Percentiles rank a stretch among this genome's conserved stretches.
These are phyloP conservation scores for Trichoderma sp. DNA, from an alignment of 2,329 filamentous ascomycete genomes.

Conservation along the genomic window DNA sequence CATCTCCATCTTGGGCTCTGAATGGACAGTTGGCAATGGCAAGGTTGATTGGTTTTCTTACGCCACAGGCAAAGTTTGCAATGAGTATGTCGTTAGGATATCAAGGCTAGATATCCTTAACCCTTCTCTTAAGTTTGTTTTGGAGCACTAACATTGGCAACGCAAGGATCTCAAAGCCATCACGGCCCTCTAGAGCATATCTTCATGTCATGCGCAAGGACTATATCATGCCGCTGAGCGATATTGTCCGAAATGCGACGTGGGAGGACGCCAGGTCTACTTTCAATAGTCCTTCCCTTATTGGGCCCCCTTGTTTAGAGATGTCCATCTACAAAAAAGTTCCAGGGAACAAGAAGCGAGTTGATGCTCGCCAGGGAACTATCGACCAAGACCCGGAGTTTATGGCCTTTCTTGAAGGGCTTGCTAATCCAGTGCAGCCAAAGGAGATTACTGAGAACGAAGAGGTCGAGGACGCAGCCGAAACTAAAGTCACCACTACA, in stretches of 20 bases:
- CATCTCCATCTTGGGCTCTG: conserved; percentile 68
- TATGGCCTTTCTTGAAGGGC: conserved; percentile 84
- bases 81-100: conserved; percentile 64
- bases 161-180: conserved; percentile 78
- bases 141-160: conserved; percentile 29
- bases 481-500: conserved; percentile 73
- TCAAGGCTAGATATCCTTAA: not conserved
- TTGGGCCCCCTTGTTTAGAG: conserved; percentile 80
- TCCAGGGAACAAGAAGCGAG: conserved; percentile 72
- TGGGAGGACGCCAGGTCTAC: conserved; percentile 86
- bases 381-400: conserved; percentile 98
- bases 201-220: conserved; percentile 76
- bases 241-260: conserved; percentile 67
- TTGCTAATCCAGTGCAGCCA: conserved; percentile 69
- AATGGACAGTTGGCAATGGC: conserved; percentile 80
- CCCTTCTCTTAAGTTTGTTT: not conserved
- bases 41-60: conserved; percentile 84
- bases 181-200: conserved; percentile 78
- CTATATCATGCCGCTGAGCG: conserved; percentile 68
- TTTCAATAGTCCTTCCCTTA: conserved; percentile 69
- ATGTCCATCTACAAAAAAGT: conserved; percentile 83
- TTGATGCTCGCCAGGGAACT: conserved; percentile 85
- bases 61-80: conserved; percentile 70
- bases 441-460: conserved; percentile 52
- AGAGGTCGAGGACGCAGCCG: conserved; percentile 48